These are phyloP conservation scores for Nakaseomyces sp. DNA, from an alignment of 1,139 yeast species.

Conservation along the genomic window DNA sequence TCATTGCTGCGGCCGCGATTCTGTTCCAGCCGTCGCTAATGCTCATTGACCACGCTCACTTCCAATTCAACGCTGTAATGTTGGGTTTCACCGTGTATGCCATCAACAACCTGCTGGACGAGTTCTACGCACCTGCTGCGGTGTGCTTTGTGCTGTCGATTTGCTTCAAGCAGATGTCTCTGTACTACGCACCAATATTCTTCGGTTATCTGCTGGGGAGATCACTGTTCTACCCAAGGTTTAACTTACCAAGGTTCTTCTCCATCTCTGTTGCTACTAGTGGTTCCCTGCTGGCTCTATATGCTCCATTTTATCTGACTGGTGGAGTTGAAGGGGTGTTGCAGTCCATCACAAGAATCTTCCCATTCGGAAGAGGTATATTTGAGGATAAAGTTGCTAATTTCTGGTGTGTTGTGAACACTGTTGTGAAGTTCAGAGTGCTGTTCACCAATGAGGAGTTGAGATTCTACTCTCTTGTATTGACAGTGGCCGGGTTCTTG, in stretches of 20 bases:
- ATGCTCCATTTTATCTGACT: conserved; percentile 53
- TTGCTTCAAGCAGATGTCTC: conserved; percentile 90
- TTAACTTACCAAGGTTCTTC: conserved; percentile 44
- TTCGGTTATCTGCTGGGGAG: conserved; percentile 50
- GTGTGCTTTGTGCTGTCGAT: conserved; percentile 69
- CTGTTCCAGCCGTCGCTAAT: conserved; percentile 74
- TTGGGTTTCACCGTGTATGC: conserved; percentile 71
- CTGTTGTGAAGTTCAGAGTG: conserved; percentile 59
- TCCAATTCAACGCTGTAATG: conserved; percentile 92
- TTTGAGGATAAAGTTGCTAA: conserved; percentile 97
- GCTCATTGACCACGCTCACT: conserved; percentile 93
- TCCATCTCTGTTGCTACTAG: conserved; percentile 58
- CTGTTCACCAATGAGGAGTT: conserved; percentile 50
- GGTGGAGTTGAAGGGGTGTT: conserved; percentile 37
- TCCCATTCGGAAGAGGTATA: conserved; percentile 90
- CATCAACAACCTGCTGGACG: conserved; percentile 55
- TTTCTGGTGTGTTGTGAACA: conserved; percentile 89
- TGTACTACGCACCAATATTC: conserved; percentile 84
- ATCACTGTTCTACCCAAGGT: conserved; percentile 29
- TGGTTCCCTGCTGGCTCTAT: conserved; percentile 41
- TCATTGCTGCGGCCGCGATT: conserved; percentile 63
- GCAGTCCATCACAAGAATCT: conserved; percentile 53
- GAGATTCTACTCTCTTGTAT: conserved; percentile 50
- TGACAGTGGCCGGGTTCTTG: conserved; percentile 56
- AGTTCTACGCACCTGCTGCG: conserved; percentile 61